Base-by-base conservation (phyloP, 352 stramenopile genomes). In the Halophytophthora polymorphica region DNA sequence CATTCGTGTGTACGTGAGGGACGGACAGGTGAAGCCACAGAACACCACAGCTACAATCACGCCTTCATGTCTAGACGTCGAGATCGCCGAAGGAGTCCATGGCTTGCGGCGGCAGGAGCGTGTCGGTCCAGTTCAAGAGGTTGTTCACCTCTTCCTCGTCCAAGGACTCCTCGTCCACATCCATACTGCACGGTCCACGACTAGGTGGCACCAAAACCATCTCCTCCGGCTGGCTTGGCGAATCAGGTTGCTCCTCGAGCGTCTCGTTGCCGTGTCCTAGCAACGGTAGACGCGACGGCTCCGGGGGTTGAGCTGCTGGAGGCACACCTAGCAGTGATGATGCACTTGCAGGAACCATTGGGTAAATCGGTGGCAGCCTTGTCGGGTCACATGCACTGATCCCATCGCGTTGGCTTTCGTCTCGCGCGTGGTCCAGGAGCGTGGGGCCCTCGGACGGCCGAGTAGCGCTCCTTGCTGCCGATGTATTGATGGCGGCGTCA, bases 71-170 rank as follows among this genome's bases (percentile, higher is more conserved):
- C 57, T 31, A 64, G 17, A 69, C 56, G 17, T 73, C 64, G 45
- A 88, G 57, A 45, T 70, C 41, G 34, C 45, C 59, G n/a, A 85
- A 68, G 0, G 45, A 58, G 10, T 83, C 73, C 38, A 86, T 62
- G 2, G 66, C 58, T 45, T 64, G 58, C 12, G 73, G 70, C 6
- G 72, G 77, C 3, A 80, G 53, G 10, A 90, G 52, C 5, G 64
- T 86, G 54, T 92, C 79, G 6, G 83, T 94, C 81, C 81, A 91
- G 46, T 87, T 74, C 6, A 94, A 66, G 18, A 94, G 64, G 19
- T 83, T 71, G 45, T 91, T 91, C 13, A 91, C 63, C 48, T 79
- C 79, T 15, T 89, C 77, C 68, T 91, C 77, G 35, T 90, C 75
- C 10, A 93, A 48, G 12, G 78, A 90, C 23, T 84, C 25, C 25